These are phyloP conservation scores for Bruguiera sexangula DNA, from an alignment of 345 rosid species.

Conservation along the genomic window DNA sequence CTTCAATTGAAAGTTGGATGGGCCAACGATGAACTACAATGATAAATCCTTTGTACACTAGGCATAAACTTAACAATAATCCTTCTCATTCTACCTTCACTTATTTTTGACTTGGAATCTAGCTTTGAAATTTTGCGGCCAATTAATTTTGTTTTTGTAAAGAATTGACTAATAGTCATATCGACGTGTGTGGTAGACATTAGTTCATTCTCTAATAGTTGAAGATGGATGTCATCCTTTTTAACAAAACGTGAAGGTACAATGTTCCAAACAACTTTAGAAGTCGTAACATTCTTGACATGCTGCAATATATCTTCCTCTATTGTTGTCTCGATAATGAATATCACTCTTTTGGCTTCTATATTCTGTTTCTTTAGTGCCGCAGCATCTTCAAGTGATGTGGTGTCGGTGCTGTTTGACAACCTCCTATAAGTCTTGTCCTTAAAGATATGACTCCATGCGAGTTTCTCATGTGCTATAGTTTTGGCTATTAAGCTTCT, in stretches of 20 bases:
- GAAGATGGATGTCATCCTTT: background rate
- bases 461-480: background rate
- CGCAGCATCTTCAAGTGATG: background rate
- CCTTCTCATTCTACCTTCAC: background rate
- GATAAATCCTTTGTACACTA: background rate
- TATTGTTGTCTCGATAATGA: no score
- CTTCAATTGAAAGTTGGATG: background rate
- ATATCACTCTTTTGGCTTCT: no score
- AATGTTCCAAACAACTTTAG: background rate
- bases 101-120: background rate
- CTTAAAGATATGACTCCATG: background rate
- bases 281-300: background rate
- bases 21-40: background rate
- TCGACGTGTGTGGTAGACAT: background rate
- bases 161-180: background rate
- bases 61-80: background rate
- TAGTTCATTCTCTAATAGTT: background rate
- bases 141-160: background rate
- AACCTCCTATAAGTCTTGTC: background rate
- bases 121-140: background rate
- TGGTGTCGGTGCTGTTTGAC: background rate
- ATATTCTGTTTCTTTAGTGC: no score
- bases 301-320: background rate
- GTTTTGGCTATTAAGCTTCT: constrained; percentile 6
- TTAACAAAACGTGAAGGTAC: background rate